Conservation (phyloP, 441 rosid species). For the Francoa sonchifolia region DNA sequence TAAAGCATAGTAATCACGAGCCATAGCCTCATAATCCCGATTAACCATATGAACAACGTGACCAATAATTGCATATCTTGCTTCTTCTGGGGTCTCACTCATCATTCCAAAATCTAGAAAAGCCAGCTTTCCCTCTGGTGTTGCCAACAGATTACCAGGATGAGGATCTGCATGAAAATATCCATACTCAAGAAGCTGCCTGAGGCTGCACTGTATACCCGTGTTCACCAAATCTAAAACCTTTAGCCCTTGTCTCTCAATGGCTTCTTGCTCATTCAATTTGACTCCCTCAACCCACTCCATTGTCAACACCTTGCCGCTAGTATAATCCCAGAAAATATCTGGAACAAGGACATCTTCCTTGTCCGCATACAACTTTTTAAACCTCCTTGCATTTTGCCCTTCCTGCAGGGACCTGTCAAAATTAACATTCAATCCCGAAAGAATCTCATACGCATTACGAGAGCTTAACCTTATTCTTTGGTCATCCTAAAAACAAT, state of each 20-base stretch:
- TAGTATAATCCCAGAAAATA: conserved; percentile 86
- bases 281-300: conserved; percentile 97
- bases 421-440: conserved; percentile 33
- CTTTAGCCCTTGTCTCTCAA: conserved; percentile 79
- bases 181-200: conserved; percentile 90
- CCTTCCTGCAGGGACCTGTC: conserved; percentile 83
- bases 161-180: conserved; percentile 98
- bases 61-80: conserved; percentile 86
- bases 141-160: conserved; percentile 94
- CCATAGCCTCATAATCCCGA: conserved; percentile 98
- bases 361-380: conserved; percentile 78
- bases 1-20: conserved; percentile 81
- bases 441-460: conserved; percentile 17
- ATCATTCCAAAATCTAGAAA: conserved; percentile 97
- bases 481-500: too few relatives aligned
- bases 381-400: conserved; percentile 82
- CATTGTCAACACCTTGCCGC: conserved; percentile 84
- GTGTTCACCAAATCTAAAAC: conserved; percentile 83
- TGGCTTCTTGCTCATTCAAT: conserved; percentile 65
- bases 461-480: neutral
- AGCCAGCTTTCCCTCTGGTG: conserved; percentile 94
- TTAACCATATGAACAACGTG: conserved; percentile 96
- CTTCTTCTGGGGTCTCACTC: conserved; percentile 98
- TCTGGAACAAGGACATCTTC: conserved; percentile 82
- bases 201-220: conserved; percentile 83